phyloP scores from a whole-genome alignment of 1,284 basidiomycete species.

The Boletus smithii region DNA sequence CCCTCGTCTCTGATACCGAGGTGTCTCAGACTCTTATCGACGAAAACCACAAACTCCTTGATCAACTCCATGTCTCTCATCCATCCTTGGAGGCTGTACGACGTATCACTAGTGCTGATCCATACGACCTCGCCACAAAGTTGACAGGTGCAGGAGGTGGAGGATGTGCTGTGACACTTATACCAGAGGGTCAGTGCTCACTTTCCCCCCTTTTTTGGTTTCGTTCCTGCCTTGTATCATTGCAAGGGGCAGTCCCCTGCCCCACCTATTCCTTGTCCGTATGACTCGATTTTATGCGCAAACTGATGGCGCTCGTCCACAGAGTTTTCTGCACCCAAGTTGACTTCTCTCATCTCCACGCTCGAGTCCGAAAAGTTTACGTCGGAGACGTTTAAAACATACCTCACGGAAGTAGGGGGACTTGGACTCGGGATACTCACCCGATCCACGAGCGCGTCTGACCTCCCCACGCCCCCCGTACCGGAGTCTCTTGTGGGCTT shows the following conservation, averaged over 20 bases:
- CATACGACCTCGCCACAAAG: slow-evolving; percentile 86
- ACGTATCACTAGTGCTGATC: slow-evolving; percentile 57
- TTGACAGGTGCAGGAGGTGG: slow-evolving; percentile 98
- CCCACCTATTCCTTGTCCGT: no score
- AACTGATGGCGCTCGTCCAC: slow-evolving; percentile 30
- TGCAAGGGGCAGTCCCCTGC: no score
- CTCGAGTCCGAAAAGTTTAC: slow-evolving; percentile 42
- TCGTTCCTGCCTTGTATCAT: no score
- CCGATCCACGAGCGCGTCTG: slow-evolving; percentile 1
- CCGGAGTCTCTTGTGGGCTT: slow-evolving; percentile 39
- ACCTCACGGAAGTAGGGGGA: slow-evolving; percentile 91
- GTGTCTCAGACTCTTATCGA: slow-evolving; percentile 67
- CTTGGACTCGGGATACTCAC: slow-evolving; percentile 81
- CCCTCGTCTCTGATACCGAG: neutral
- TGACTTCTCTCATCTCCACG: slow-evolving; percentile 56
- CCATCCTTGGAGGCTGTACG: slow-evolving; percentile 83
- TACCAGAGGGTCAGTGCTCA: slow-evolving; percentile 78
- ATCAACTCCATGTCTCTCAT: slow-evolving; percentile 91
- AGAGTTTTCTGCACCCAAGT: slow-evolving; percentile 59
- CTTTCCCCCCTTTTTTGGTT: no score
- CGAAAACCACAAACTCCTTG: slow-evolving; percentile 87
- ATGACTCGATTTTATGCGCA: no score
- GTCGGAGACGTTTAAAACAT: slow-evolving; percentile 75
- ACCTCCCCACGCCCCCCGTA: slow-evolving; percentile 12
- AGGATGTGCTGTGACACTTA: slow-evolving; percentile 93